These are phyloP conservation scores for Fusarium chaquense DNA, from an alignment of 2,329 filamentous ascomycete species.

Conservation along the genomic window DNA sequence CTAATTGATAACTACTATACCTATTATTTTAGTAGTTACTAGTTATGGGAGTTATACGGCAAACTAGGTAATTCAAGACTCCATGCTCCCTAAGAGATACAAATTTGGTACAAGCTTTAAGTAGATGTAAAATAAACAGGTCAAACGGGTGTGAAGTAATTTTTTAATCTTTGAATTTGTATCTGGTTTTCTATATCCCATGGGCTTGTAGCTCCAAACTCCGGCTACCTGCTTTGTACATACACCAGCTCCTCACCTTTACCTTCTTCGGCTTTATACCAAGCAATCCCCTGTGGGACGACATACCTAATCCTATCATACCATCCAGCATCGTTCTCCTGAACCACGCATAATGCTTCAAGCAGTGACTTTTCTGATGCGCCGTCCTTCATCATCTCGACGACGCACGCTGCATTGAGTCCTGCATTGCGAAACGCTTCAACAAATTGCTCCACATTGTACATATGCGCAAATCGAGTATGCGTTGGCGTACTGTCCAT, in stretches of 20 bases:
- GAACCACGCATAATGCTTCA: conserved; percentile 40
- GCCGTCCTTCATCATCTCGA: conserved; percentile 41
- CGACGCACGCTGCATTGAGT: conserved; percentile 37
- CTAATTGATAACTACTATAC: too few relatives aligned
- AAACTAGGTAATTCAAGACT: too few relatives aligned
- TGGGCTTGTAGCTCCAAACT: background rate
- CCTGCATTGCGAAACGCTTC: conserved; percentile 37
- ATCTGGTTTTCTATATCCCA: background rate
- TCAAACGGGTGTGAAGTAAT: too few relatives aligned
- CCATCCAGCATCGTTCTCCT: conserved; percentile 35
- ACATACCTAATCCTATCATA: conserved; percentile 32
- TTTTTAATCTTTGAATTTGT: background rate
- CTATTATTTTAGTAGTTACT: too few relatives aligned
- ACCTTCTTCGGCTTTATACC: conserved; percentile 21
- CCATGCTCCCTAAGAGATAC: too few relatives aligned
- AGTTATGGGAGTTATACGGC: too few relatives aligned
- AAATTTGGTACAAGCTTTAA: too few relatives aligned
- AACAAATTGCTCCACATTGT: conserved; percentile 40
- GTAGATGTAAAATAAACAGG: too few relatives aligned
- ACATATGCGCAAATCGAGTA: conserved; percentile 38
- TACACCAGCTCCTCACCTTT: background rate
- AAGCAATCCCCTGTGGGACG: conserved; percentile 34
- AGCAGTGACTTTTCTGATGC: conserved; percentile 31
- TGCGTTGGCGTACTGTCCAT: conserved; percentile 41
- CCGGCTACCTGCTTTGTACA: background rate